Evolutionary conservation across 805 yeast genomes (phyloP).

Genomic region (Ogataea pini): DNA sequence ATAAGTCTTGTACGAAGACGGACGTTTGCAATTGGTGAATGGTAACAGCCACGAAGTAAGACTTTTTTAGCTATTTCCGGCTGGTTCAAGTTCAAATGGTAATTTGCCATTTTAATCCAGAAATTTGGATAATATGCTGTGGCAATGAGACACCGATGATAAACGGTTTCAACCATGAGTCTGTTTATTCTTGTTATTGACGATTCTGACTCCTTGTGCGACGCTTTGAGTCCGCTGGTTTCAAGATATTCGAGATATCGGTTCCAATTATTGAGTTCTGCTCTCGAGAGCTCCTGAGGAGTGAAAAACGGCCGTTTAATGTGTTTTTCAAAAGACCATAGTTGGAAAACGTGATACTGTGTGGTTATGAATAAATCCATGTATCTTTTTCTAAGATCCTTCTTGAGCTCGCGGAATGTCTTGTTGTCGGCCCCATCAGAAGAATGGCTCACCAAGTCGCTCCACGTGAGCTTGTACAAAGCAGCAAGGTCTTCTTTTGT

Average conservation of each 20-base stretch:
- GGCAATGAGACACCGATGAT: slow-evolving; percentile 49
- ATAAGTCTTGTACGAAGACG: slow-evolving; percentile 41
- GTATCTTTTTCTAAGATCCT: slow-evolving; percentile 46
- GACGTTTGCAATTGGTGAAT: slow-evolving; percentile 31
- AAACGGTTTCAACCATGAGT: slow-evolving; percentile 36
- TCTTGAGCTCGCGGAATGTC: slow-evolving; percentile 32
- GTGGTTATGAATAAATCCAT: slow-evolving; percentile 56
- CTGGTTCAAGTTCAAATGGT: slow-evolving; percentile 34
- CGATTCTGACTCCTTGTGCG: slow-evolving; percentile 24
- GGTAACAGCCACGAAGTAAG: slow-evolving; percentile 38
- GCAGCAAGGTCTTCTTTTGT: slow-evolving; percentile 25
- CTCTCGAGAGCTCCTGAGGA: slow-evolving; percentile 37
- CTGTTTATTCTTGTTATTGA: slow-evolving; percentile 23
- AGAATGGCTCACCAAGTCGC: slow-evolving; percentile 26
- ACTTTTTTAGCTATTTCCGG: slow-evolving; percentile 41
- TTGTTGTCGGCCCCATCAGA: slow-evolving; percentile 12
- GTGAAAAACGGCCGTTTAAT: slow-evolving; percentile 41
- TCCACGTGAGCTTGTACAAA: slow-evolving; percentile 22
- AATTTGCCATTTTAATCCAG: slow-evolving; percentile 54
- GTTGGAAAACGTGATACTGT: slow-evolving; percentile 51
- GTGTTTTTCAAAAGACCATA: slow-evolving; percentile 50
- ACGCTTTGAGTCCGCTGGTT: slow-evolving; percentile 25
- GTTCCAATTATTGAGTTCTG: slow-evolving; percentile 60
- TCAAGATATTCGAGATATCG: slow-evolving; percentile 59
- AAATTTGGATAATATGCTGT: slow-evolving; percentile 46